phyloP scores from a whole-genome alignment of 176 grass and related monocot species.

The Tuctoria greenei region DNA sequence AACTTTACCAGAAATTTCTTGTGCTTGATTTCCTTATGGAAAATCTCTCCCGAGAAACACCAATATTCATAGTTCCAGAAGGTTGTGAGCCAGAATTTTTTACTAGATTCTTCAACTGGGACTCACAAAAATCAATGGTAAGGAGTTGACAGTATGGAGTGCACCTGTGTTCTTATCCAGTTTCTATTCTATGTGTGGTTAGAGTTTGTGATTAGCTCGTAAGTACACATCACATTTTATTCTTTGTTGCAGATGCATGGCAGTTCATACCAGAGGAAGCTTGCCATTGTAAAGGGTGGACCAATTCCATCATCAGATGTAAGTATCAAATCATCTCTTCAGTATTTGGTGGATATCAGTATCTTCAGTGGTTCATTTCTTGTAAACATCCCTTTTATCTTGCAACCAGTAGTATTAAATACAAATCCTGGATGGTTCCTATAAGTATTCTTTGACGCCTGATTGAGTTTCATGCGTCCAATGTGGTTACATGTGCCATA shows the following conservation, averaged over 20 bases:
- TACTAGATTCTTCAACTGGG: slow-evolving; percentile 93
- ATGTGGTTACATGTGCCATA: neutral
- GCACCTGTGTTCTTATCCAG: neutral
- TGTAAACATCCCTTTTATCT: neutral
- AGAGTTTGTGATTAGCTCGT: neutral
- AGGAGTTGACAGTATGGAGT: slow-evolving; percentile 30
- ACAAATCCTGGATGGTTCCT: neutral
- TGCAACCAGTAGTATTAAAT: neutral
- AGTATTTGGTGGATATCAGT: neutral
- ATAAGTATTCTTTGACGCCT: neutral
- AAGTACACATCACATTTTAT: neutral
- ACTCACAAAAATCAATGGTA: slow-evolving; percentile 77
- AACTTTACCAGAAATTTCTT: slow-evolving; percentile 79
- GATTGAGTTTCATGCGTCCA: neutral
- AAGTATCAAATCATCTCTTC: slow-evolving; percentile 35
- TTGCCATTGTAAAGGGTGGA: slow-evolving; percentile 75
- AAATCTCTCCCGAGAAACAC: slow-evolving; percentile 76
- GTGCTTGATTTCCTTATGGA: slow-evolving; percentile 77
- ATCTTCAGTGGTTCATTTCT: neutral
- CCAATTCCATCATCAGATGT: slow-evolving; percentile 56
- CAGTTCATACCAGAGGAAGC: slow-evolving; percentile 92
- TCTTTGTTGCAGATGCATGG: slow-evolving; percentile 82
- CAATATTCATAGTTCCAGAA: slow-evolving; percentile 72
- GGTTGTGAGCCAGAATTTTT: slow-evolving; percentile 85
- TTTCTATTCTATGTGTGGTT: slow-evolving; percentile 9